Conservation (phyloP, 371 early-diverging fungal genomes). For the Mortierella sp. region DNA sequence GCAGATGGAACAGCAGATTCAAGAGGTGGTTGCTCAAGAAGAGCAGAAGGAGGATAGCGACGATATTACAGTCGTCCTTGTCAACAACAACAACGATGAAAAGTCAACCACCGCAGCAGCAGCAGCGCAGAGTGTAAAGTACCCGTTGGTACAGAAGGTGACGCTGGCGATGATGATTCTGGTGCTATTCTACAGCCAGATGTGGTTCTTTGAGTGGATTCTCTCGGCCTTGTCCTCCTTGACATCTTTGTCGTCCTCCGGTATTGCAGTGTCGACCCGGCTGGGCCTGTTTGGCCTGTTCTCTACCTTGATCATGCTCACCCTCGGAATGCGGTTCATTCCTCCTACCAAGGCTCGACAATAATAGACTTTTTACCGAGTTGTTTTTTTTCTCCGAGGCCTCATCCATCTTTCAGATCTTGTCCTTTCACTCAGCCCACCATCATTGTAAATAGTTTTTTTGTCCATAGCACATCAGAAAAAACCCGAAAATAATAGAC, state of each 20-base stretch:
- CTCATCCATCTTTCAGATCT: too few species aligned
- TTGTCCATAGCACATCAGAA: too few species aligned
- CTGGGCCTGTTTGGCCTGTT: conserved; percentile 11
- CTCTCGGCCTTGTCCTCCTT: background rate
- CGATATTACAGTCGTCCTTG: background rate
- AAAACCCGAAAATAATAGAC: too few species aligned
- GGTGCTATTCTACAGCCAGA: conserved; percentile 10
- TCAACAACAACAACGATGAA: background rate
- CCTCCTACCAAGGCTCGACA: background rate
- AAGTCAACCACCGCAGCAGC: background rate
- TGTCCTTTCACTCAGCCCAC: too few species aligned
- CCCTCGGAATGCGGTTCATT: conserved; percentile 3
- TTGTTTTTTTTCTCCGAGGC: background rate
- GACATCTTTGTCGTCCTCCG: background rate
- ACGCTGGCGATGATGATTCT: conserved; percentile 14
- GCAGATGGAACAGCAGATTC: background rate
- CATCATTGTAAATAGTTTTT: too few species aligned
- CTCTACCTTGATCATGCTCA: conserved; percentile 9
- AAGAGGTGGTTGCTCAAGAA: background rate
- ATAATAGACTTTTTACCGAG: too few species aligned
- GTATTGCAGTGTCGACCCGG: background rate
- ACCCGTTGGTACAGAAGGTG: background rate
- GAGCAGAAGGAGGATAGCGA: background rate
- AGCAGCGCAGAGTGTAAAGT: background rate
- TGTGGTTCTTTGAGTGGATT: conserved; percentile 23